Conservation (phyloP, 495 filamentous ascomycete genomes). For the Aspergillus avenaceus region DNA sequence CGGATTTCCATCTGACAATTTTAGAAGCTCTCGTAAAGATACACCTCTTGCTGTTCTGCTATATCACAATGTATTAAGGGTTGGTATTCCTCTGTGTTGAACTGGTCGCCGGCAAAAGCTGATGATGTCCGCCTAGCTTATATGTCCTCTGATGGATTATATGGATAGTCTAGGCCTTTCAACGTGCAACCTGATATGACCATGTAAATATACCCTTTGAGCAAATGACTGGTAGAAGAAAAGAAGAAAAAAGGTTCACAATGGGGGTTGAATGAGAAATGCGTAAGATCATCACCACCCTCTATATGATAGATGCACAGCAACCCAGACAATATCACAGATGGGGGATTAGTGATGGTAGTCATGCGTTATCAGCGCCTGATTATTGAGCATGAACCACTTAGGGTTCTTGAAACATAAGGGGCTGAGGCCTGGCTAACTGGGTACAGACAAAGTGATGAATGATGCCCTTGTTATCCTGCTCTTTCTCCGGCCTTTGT, state of each 20-base stretch:
- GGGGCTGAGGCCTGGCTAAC: neutral
- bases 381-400: slow-evolving; percentile 4
- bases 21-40: slow-evolving; percentile 9
- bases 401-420: slow-evolving; percentile 4
- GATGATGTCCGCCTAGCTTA: no score
- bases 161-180: neutral
- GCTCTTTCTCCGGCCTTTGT: no score
- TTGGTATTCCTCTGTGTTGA: no score
- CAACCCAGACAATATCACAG: slow-evolving; percentile 13
- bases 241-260: slow-evolving; percentile 3
- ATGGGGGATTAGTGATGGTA: slow-evolving; percentile 18
- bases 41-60: slow-evolving; percentile 9
- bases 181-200: neutral
- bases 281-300: neutral
- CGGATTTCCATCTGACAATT: slow-evolving; percentile 16
- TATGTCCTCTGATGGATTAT: neutral
- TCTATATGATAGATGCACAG: slow-evolving; percentile 5
- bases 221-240: slow-evolving; percentile 13
- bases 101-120: no score
- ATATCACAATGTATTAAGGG: neutral
- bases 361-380: slow-evolving; percentile 29
- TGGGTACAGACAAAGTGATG: neutral
- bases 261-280: neutral
- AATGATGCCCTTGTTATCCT: neutral
- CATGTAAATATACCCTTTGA: neutral